phyloP scores from a whole-genome alignment of 192 early-diverging fungal species.

The Obelidium mucronatum region DNA sequence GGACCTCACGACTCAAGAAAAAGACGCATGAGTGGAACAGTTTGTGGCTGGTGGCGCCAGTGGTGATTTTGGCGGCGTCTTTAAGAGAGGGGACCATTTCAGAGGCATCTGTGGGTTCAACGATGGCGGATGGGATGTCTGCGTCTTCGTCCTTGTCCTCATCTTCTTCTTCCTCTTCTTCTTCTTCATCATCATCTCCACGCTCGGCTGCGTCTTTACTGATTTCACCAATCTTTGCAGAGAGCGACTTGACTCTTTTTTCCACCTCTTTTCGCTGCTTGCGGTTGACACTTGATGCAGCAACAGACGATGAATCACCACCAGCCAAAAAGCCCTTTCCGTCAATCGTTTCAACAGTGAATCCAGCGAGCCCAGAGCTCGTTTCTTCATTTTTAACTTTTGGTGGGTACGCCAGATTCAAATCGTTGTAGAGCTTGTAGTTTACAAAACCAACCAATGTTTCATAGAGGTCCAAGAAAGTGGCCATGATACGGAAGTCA shows the following conservation, averaged over 20 bases:
- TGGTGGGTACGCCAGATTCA: slow-evolving; percentile 93
- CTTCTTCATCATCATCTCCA: slow-evolving; percentile 36
- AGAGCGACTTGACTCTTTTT: slow-evolving; percentile 57
- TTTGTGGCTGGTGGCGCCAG: slow-evolving; percentile 30
- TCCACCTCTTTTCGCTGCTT: slow-evolving; percentile 55
- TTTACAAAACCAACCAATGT: slow-evolving; percentile 94
- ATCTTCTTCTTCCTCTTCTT: slow-evolving; percentile 37
- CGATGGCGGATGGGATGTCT: slow-evolving; percentile 47
- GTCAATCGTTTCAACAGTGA: slow-evolving; percentile 66
- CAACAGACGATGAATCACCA: slow-evolving; percentile 35
- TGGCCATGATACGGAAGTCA: slow-evolving; percentile 96
- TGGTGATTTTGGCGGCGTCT: slow-evolving; percentile 50
- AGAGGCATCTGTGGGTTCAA: slow-evolving; percentile 32
- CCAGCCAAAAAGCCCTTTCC: slow-evolving; percentile 40
- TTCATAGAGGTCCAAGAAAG: slow-evolving; percentile 96
- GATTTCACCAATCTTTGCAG: slow-evolving; percentile 41
- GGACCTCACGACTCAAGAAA: slow-evolving; percentile 93
- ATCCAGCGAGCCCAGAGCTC: slow-evolving; percentile 71
- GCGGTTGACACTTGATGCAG: slow-evolving; percentile 24
- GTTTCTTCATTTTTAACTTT: slow-evolving; percentile 73
- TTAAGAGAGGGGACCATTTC: slow-evolving; percentile 40
- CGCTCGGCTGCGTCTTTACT: background rate
- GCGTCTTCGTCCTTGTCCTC: slow-evolving; percentile 47
- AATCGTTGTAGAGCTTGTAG: slow-evolving; percentile 87
- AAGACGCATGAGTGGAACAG: slow-evolving; percentile 74